A percentile compares a stretch with the other conserved stretches of the same genome.
Conservation (phyloP, 2,329 filamentous ascomycete species). For the Sporothrix schenckii region DNA sequence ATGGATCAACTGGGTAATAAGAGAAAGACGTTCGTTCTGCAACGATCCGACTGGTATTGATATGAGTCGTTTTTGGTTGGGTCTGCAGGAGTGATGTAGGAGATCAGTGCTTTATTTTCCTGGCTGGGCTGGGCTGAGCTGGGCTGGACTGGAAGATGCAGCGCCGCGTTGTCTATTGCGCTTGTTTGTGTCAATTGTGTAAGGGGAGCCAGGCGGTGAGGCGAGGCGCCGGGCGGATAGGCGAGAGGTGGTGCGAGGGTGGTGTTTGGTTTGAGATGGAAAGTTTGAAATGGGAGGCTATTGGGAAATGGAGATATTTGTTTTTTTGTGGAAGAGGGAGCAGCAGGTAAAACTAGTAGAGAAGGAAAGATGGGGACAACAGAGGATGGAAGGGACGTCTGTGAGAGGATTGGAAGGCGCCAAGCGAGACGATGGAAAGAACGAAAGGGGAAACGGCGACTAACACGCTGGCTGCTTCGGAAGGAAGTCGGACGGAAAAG, state of each 20-base stretch:
- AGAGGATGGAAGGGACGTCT: not conserved
- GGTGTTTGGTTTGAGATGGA: not conserved
- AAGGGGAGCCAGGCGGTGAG: conserved; percentile 14
- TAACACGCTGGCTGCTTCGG: not conserved
- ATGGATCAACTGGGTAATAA: conserved; percentile 14
- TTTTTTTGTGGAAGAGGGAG: not conserved
- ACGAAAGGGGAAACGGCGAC: not conserved
- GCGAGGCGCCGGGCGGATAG: conserved; percentile 17
- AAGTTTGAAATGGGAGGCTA: not conserved
- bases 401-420: not conserved
- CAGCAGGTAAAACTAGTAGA: not conserved
- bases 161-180: conserved; percentile 21
- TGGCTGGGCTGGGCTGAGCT: not conserved
- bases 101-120: not conserved
- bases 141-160: not conserved
- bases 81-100: conserved; percentile 10
- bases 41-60: not conserved
- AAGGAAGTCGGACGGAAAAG: conserved; percentile 22
- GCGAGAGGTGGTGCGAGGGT: conserved; percentile 7
- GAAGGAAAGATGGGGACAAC: not conserved
- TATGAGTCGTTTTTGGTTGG: not conserved
- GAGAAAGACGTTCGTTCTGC: conserved; percentile 11
- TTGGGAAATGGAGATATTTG: not conserved
- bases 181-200: conserved; percentile 21
- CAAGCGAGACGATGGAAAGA: not conserved